A percentile compares a stretch with the other conserved stretches of the same genome.
Conservation (phyloP, 352 stramenopile species). For the Hyaloperonospora brassicae region DNA sequence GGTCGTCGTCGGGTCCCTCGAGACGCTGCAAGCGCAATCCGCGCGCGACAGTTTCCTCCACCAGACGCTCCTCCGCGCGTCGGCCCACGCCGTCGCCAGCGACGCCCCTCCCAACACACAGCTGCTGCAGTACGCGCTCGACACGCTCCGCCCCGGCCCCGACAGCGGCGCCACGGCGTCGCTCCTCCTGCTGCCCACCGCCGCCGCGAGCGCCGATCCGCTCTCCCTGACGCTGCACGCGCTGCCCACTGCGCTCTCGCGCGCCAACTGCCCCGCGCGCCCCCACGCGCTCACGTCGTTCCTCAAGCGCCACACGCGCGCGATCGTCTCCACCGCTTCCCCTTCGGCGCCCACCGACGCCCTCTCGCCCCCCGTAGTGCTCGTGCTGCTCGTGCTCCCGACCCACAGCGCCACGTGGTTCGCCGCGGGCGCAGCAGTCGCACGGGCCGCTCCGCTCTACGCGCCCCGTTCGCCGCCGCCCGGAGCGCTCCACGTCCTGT, state of each 20-base stretch:
- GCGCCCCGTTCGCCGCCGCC: too few species aligned
- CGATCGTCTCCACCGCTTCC: slow-evolving; percentile 22
- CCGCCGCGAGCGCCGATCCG: slow-evolving; percentile 14
- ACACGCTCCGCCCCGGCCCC: slow-evolving; percentile 27
- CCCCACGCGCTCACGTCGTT: slow-evolving; percentile 69
- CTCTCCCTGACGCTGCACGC: slow-evolving; percentile 48
- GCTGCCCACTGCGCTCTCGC: slow-evolving; percentile 52
- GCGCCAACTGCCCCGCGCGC: slow-evolving; percentile 60
- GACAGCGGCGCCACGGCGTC: slow-evolving; percentile 43
- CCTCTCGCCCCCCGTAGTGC: too few species aligned
- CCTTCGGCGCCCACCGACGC: too few species aligned
- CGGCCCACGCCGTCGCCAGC: slow-evolving; percentile 21
- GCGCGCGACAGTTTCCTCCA: slow-evolving; percentile 30
- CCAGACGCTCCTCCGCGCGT: slow-evolving; percentile 25
- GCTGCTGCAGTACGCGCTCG: slow-evolving; percentile 47
- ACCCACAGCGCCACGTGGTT: slow-evolving; percentile 50
- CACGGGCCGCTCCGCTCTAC: slow-evolving; percentile 40
- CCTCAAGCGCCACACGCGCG: slow-evolving; percentile 40
- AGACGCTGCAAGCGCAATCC: slow-evolving; percentile 35
- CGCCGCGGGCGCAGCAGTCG: slow-evolving; percentile 46
- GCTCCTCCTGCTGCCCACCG: slow-evolving; percentile 30
- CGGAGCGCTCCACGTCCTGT: slow-evolving; percentile 49
- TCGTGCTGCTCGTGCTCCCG: slow-evolving; percentile 53
- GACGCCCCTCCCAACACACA: slow-evolving; percentile 25
- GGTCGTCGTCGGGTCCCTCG: slow-evolving; percentile 39